Evolutionary conservation across 441 rosid species (phyloP), one percentile per base, ranked within the genome.

Genomic region (Gossypium aridum): DNA sequence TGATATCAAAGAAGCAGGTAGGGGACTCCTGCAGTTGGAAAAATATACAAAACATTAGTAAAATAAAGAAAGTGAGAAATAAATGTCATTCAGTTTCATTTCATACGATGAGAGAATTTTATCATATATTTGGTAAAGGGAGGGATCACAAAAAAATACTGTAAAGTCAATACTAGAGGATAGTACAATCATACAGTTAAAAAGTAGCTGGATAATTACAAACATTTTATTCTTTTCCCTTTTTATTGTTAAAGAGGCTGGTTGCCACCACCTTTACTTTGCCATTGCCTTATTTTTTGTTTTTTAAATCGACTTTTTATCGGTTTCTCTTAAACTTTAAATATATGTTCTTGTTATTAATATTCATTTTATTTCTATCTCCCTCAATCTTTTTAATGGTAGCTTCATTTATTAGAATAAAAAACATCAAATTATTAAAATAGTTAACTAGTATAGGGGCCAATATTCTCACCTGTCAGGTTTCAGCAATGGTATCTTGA

Each of bases 401-500:
- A 23, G 23, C 72, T 25, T 68, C 22, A 4, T 49, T 28, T 25
- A 3, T 22, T 12, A 25, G 22, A 68, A 49, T 49, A 37, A 61
- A 51, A 26, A 25, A 37, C 9, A 55, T 26, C n/a, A 31, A 62
- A 39, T 65, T 39, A 65, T 43, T 45, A 43, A 59, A 72, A 65
- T 26, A 51, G 57, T 28, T 53, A 10, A 47, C 7, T 7, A 28
- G 8, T 61, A 20, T 53, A 8, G n/a, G 5, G 68, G 28, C 23
- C 28, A 62, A 54, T 64, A 56, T 37, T 22, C 78, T 73, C 83
- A 93, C 99, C 98, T 88, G 60, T 91, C 94, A 55, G 91, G 79
- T 84, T 85, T 89, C 80, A 96, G 84, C 82, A 96, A 84, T 64
- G 98, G 97, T 91, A 93, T 92, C 87, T 96, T 92, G 78, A 93